Evolutionary conservation across 176 grass and related monocot genomes (phyloP).

Genomic region (sorghum (Sorghum bicolor)): DNA sequence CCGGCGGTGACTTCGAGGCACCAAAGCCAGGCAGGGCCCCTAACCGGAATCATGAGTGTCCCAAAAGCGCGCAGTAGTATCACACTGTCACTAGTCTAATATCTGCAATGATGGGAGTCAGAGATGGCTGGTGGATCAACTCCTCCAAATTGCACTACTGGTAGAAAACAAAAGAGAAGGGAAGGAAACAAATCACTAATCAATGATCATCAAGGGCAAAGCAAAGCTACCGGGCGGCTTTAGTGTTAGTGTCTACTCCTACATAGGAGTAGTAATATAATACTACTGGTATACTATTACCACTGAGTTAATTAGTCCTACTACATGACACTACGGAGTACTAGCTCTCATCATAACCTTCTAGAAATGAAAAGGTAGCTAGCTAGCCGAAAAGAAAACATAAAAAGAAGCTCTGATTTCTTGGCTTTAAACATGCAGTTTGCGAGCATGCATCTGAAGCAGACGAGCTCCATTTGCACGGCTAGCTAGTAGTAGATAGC

Average conservation of each 20-base stretch:
- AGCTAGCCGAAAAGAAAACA: neutral
- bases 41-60: slow-evolving; percentile 31
- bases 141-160: slow-evolving; percentile 35
- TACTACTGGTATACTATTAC: neutral
- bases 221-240: slow-evolving; percentile 10
- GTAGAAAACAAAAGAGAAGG: neutral
- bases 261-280: neutral
- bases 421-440: neutral
- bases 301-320: neutral
- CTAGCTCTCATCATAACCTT: slow-evolving; percentile 6
- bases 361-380: slow-evolving; percentile 11
- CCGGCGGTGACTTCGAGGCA: slow-evolving; percentile 41
- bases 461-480: neutral
- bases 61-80: neutral
- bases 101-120: slow-evolving; percentile 36
- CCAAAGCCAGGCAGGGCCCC: slow-evolving; percentile 36
- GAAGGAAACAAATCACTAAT: slow-evolving; percentile 20
- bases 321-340: neutral
- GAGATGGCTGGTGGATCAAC: slow-evolving; percentile 25
- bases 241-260: neutral
- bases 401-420: neutral
- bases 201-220: slow-evolving; percentile 26
- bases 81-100: slow-evolving; percentile 21
- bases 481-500: neutral
- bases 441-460: neutral